Base-by-base conservation (phyloP, 2,329 filamentous ascomycete species). In the Didymella arachidicola region DNA sequence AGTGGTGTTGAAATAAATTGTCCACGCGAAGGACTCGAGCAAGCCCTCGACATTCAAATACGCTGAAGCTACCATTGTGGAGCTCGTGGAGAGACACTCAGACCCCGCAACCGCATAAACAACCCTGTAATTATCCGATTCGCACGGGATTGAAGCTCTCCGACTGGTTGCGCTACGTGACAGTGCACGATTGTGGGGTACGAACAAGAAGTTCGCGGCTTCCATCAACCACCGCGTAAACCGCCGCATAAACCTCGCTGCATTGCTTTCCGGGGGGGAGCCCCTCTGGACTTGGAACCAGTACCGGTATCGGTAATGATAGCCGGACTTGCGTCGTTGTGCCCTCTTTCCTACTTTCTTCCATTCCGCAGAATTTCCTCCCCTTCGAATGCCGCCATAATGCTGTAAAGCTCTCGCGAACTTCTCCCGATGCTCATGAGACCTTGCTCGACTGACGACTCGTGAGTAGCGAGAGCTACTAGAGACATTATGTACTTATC, bases 81-180 rank as follows among this genome's bases (percentile, higher is more conserved):
- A 52, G 48, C 39, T 27, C 39, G 16, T n/a, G 18, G 19, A 10
- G 8, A 26, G 5, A 51, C 18, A n/a, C 18, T 25, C 3, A 18
- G 46, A 44, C 38, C 47, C n/a, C 22, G 52, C 7, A 39, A 30
- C 45, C 52, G 52, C 52, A 42, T 43, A 55, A 49, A 51, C 27
- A 45, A 46, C 30, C 25, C 46, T 41, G 41, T 32, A 57, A 41
- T 57, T 47, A 57, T 29, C 54, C 47, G 19, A 49, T 27, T 27
- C 22, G 36, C 26, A 18, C 22, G 50, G 30, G 3, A 16, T n/a
- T 49, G 29, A 2, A 2, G 14, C 52, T 12, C n/a, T 43, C 19
- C 26, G 41, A 45, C 44, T 50, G 53, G 32, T 22, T 46, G 7
- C 34, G 26, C 53, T 41, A 47, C 32, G 16, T 46, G 18, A 32